Base-by-base conservation (phyloP, 352 stramenopile genomes). In the Phytophthora macrochlamydospora region DNA sequence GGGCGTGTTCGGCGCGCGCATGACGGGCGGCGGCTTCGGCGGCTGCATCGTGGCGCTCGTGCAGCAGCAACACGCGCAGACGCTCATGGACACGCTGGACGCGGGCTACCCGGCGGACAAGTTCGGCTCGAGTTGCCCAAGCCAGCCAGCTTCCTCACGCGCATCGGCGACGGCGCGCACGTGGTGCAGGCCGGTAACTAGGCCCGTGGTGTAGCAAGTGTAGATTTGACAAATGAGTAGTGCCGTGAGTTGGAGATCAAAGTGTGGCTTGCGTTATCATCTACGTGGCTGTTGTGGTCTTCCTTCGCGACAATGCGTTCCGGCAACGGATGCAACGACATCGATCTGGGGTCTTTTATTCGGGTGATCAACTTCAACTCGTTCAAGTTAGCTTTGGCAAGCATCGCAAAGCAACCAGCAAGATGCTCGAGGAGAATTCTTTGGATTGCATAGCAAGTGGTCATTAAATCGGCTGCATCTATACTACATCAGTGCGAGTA, bases 21-120 rank as follows among this genome's bases (percentile, higher is more conserved):
- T 99, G 62, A 99, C 95, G 1, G 97, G 96, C 52, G 97, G 92
- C 42, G 97, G 97, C 56, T 99, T 99, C 83, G 96, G 96, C 43
- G 96, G 97, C 8, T 99, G 97, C 78, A 98, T 97, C 33, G 92
- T 99, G 33, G 98, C 94, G 38, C 83, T 99, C 38, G 88, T 98
- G 56, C 83, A 91, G 52, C 57, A 78, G 31, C 80, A 85, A 9
- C 65, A 90, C 59, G 79, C 70, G 4, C 65, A 92, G 51, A 77
- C 83, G 51, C 75, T 92, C 45, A 81, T 98, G 35, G 65, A 59
- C 11, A 81, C 71, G 59, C 64, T 90, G 42, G 81, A 93, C 61
- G 51, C 74, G 6, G 81, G 92, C 28, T 98, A 98, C 79, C 88
- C 94, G 33, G 49, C 33, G 37, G 64, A 62, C 24, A 68, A 68